Conservation (phyloP, 1,284 basidiomycete species). For the Apiotrichum domesticum region DNA sequence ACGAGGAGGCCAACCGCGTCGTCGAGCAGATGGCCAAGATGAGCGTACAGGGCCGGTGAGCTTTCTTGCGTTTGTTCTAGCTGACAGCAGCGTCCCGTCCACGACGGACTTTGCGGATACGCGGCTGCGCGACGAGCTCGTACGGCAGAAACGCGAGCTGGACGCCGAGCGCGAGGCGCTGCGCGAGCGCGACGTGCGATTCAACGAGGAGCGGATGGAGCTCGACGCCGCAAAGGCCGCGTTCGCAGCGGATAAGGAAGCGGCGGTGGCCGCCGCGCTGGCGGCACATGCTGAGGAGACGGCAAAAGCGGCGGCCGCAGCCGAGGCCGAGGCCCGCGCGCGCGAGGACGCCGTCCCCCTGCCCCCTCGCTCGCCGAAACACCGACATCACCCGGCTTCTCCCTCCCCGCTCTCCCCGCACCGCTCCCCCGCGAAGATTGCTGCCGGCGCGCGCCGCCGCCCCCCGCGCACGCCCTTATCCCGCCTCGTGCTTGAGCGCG, state of each 20-base stretch:
- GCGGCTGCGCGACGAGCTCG: conserved; percentile 22
- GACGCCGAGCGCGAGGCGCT: conserved; percentile 63
- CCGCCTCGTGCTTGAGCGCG: conserved; percentile 36
- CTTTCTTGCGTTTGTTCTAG: not conserved
- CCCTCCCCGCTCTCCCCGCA: conserved; percentile 37
- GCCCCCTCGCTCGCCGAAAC: conserved; percentile 3
- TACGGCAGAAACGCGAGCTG: conserved; percentile 47
- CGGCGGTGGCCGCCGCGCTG: not conserved
- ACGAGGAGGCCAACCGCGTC: conserved; percentile 35
- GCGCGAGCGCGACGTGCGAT: conserved; percentile 57
- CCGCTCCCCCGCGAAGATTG: conserved; percentile 10
- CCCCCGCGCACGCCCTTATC: conserved; percentile 32
- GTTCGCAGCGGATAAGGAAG: conserved; percentile 57
- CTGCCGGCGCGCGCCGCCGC: conserved; percentile 9
- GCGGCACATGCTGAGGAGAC: conserved; percentile 18
- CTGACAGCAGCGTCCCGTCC: conserved; percentile 7
- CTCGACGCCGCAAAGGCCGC: conserved; percentile 55
- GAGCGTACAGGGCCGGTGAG: conserved; percentile 26
- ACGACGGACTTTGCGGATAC: conserved; percentile 20
- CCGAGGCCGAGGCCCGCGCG: not conserved
- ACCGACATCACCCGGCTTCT: conserved; percentile 19
- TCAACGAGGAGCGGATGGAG: conserved; percentile 57
- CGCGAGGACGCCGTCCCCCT: not conserved
- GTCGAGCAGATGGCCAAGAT: conserved; percentile 32
- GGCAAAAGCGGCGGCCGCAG: conserved; percentile 52